Evolutionary conservation across 164 flowering plant genomes (phyloP).

Genomic region (Liquidambar formosana): DNA sequence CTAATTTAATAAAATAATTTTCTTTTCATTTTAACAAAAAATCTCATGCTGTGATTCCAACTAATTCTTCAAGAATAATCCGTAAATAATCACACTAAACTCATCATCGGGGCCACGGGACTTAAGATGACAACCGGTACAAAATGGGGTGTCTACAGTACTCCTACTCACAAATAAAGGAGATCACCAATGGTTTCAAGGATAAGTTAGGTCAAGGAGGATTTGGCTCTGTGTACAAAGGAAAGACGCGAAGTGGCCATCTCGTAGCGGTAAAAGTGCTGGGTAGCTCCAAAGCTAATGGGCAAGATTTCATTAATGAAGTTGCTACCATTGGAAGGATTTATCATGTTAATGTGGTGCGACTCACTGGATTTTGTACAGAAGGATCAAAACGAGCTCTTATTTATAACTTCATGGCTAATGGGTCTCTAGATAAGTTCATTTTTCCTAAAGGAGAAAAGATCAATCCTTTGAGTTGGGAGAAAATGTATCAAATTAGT

Average conservation of each 20-base stretch:
- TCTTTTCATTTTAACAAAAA: too few relatives aligned
- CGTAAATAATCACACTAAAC: too few relatives aligned
- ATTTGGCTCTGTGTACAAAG: neutral
- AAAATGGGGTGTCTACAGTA: too few relatives aligned
- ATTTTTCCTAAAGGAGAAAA: neutral
- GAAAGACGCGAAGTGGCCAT: neutral
- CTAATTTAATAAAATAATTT: too few relatives aligned
- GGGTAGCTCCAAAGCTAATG: neutral
- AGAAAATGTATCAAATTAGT: neutral
- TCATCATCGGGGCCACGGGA: too few relatives aligned
- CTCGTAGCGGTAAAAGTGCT: neutral
- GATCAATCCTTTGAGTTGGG: neutral
- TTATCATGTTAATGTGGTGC: constrained; percentile 2
- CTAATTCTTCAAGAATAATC: too few relatives aligned
- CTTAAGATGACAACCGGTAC: too few relatives aligned
- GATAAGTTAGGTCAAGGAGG: constrained; percentile 5
- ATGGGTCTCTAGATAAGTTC: neutral
- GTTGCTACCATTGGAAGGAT: constrained; percentile 4
- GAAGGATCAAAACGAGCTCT: neutral
- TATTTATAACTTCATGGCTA: constrained; percentile 1
- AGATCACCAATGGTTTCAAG: neutral
- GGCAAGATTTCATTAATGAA: constrained; percentile 1
- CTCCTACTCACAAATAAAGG: neutral
- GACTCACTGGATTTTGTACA: neutral
- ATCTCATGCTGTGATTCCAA: too few relatives aligned